Evolutionary conservation across 176 grass and related monocot species (phyloP), one percentile per base, ranked within the genome.

Genomic region (Musa acuminata): DNA sequence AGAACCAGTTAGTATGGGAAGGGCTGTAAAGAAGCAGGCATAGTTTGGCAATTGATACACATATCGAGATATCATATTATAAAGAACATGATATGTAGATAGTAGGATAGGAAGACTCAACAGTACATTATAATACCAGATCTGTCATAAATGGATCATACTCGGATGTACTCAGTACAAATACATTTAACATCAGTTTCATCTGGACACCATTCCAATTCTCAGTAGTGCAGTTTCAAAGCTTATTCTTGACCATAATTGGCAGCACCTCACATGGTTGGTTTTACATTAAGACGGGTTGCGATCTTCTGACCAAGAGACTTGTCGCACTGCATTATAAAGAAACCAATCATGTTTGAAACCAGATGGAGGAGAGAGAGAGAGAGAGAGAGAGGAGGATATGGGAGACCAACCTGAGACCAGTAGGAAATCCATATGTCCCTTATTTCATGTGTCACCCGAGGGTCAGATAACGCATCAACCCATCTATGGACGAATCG

Each of bases 381-480:
- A 43, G 35, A 5, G 29, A 19, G 11, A 59, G n/a, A n/a, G n/a
- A n/a, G 35, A 73, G 43, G 24, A 12, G 22, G 63, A 82, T 51
- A 16, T 51, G 52, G 27, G 26, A 26, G 27, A 16, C 71, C 53
- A 82, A 91, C 95, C 95, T 98, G 88, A 69, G 95, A 93, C 95
- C 84, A 98, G 84, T 91, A 87, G 49, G 95, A 98, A 62, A 98
- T 83, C 95, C 95, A 98, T 84, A 94, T 86, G 72, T 73, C 82
- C 62, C 83, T 85, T 83, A 94, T 84, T 84, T 98, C 95, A 80
- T 98, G 95, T 22, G 90, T 98, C 57, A 94, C 90, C 64, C 90
- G 85, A 51, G 95, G 88, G 71, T 98, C 95, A 23, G 95, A 98
- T 21, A 98, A 82, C 14, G 95, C 85, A 0, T 86, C 90, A 57